phyloP scores from a whole-genome alignment of 345 rosid genomes.

The Microthlaspi erraticum region DNA sequence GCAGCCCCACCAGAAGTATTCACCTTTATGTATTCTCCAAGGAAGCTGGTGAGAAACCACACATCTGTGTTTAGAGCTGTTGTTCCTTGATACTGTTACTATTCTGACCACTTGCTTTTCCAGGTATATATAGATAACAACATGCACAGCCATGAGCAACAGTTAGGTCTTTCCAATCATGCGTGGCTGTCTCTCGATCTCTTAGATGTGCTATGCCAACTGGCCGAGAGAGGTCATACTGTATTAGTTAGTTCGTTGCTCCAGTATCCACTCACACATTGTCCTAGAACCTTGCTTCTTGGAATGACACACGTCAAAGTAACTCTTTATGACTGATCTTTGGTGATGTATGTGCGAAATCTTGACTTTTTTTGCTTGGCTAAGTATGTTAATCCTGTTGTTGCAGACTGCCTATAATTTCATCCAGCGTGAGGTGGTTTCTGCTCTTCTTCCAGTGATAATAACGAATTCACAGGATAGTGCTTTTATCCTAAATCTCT shows the following conservation, averaged over 20 bases:
- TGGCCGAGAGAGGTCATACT: conserved; percentile 88
- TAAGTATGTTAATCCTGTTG: conserved; percentile 21
- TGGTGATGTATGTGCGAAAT: conserved; percentile 7
- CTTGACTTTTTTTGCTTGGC: conserved; percentile 18
- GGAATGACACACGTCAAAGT: conserved; percentile 89
- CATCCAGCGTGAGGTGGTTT: conserved; percentile 74
- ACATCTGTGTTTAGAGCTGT: conserved; percentile 26
- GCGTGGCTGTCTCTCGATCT: conserved; percentile 91
- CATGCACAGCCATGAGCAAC: conserved; percentile 64
- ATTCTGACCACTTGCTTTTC: conserved; percentile 35
- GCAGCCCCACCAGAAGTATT: conserved; percentile 84
- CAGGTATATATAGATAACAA: conserved; percentile 79
- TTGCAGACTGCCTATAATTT: conserved; percentile 87
- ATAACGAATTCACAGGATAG: conserved; percentile 51
- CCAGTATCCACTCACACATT: conserved; percentile 74
- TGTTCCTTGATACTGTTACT: conserved; percentile 17
- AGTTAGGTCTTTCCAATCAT: conserved; percentile 71
- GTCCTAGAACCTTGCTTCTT: conserved; percentile 87
- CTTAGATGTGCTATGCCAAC: conserved; percentile 79
- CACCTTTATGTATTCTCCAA: conserved; percentile 79
- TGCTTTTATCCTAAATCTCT: conserved; percentile 69
- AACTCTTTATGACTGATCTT: conserved; percentile 17
- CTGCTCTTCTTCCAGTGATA: conserved; percentile 69
- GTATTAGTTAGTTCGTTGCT: conserved; percentile 68
- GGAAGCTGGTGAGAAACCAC: conserved; percentile 74